Base-by-base conservation (phyloP, 2,329 filamentous ascomycete genomes). In the Acephala macrosclerotiorum region DNA sequence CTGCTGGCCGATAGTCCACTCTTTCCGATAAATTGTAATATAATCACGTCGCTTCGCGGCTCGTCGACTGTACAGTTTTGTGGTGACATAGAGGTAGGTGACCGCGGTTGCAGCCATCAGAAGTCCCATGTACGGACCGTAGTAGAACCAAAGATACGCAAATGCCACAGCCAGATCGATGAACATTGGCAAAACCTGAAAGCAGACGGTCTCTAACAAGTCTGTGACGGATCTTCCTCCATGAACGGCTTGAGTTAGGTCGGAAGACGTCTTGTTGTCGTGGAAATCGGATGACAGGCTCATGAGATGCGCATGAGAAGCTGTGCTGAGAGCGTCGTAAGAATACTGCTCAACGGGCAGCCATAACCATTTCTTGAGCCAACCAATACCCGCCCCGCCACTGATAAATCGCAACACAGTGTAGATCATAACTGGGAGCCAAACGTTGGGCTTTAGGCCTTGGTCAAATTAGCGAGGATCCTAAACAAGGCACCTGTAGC, bases 231-330 rank as follows among this genome's bases (percentile, higher is more conserved):
- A 83, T 47, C 83, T 80, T 0, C 88, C 90, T 70, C 90, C 88
- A 59, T 85, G 82, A n/a, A 92, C 83, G 2, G 88, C 85, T 68
- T 87, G 85, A 75, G 88, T 86, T 0, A 92, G 80, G 67, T 90
- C 86, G 1, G 87, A 88, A 1, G 87, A 88, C 61, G 86, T 83
- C 68, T 90, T 89, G 58, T 84, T 83, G 20, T 87, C 86, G 73
- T 93, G 90, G 62, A 91, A 92, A 67, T 91, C 88, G 79, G 89
- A 89, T 0, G 88, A 89, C 0, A 92, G 80, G n/a, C 80, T 81
- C 83, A 93, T 88, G 38, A 92, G 83, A 65, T 92, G 89, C 64
- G 84, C 82, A 74, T 91, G 92, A 0, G 89, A 85, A 1, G 87
- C 82, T 1, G 84, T 84, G 12, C 83, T 85, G 56, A 92, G 82